Percentiles rank a stretch among this genome's conserved stretches.
Evolutionary conservation across 2,329 filamentous ascomycete species (phyloP).

Genomic region (Cytospora chrysosperma): DNA sequence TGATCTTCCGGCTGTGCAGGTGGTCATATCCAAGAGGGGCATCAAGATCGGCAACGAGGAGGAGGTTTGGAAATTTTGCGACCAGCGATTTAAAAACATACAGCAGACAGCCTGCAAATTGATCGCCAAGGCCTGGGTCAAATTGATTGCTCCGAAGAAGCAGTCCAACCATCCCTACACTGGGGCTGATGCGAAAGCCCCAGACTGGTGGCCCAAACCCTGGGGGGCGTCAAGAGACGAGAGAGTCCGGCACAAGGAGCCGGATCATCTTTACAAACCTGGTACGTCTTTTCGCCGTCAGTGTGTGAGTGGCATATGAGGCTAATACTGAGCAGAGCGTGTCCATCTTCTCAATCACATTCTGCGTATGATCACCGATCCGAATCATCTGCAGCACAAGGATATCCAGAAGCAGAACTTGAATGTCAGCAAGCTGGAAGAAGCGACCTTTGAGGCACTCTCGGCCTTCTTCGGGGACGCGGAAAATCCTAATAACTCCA

Average conservation of each 20-base stretch:
- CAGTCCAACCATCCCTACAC: constrained; percentile 74
- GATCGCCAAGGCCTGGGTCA: constrained; percentile 74
- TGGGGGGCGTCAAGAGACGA: constrained; percentile 51
- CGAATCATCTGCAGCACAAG: constrained; percentile 47
- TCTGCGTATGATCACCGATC: constrained; percentile 55
- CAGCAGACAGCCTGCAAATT: constrained; percentile 72
- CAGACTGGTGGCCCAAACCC: constrained; percentile 66
- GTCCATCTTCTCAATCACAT: constrained; percentile 60
- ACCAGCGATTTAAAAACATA: constrained; percentile 60
- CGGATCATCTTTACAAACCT: constrained; percentile 66
- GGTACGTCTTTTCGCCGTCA: not conserved
- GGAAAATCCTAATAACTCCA: constrained; percentile 50
- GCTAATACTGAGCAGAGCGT: constrained; percentile 46
- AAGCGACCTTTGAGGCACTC: constrained; percentile 57
- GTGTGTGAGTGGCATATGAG: not conserved
- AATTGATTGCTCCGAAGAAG: constrained; percentile 73
- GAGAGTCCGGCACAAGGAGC: constrained; percentile 67
- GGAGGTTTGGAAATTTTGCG: constrained; percentile 59
- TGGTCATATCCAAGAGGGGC: constrained; percentile 39
- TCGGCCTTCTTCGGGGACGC: constrained; percentile 59
- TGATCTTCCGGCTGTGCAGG: constrained; percentile 39
- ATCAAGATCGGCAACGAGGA: constrained; percentile 55
- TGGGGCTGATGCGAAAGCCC: constrained; percentile 59
- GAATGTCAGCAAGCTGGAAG: constrained; percentile 56
- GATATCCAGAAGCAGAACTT: constrained; percentile 54